phyloP scores from a whole-genome alignment of 192 early-diverging fungal species.

The Entomortierella beljakovae region DNA sequence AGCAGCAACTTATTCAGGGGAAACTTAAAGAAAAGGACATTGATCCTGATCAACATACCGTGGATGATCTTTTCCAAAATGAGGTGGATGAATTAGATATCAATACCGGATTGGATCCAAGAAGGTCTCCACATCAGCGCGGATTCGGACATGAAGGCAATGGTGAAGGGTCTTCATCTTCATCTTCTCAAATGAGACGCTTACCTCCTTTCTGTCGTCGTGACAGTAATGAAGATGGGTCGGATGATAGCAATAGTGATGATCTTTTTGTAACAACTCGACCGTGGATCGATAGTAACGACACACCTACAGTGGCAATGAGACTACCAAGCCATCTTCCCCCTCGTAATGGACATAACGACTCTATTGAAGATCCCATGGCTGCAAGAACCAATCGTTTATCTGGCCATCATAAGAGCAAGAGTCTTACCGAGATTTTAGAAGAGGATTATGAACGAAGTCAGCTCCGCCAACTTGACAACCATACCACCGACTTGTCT shows the following conservation, averaged over 20 bases:
- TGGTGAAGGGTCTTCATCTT: background rate
- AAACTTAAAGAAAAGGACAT: background rate
- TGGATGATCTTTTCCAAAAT: slow-evolving; percentile 37
- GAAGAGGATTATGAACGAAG: slow-evolving; percentile 22
- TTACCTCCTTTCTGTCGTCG: background rate
- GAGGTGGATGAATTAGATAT: slow-evolving; percentile 36
- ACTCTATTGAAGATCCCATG: background rate
- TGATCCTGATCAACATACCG: background rate
- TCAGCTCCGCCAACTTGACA: slow-evolving; percentile 7
- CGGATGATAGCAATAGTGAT: slow-evolving; percentile 9
- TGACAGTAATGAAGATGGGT: background rate
- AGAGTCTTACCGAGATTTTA: slow-evolving; percentile 28
- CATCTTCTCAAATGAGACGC: background rate
- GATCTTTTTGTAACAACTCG: slow-evolving; percentile 45
- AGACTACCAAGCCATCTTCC: background rate
- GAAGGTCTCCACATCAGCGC: slow-evolving; percentile 6
- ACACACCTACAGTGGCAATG: background rate
- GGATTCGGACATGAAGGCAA: background rate
- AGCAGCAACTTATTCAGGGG: background rate
- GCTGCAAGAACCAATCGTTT: background rate
- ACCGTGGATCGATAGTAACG: slow-evolving; percentile 1
- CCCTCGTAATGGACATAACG: background rate
- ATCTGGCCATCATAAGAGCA: slow-evolving; percentile 42
- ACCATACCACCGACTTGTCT: slow-evolving; percentile 10
- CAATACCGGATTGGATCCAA: slow-evolving; percentile 10